Percentiles rank a stretch among this genome's conserved stretches.
phyloP scores from a whole-genome alignment of 2,329 filamentous ascomycete species.

The Exserohilum turcica region DNA sequence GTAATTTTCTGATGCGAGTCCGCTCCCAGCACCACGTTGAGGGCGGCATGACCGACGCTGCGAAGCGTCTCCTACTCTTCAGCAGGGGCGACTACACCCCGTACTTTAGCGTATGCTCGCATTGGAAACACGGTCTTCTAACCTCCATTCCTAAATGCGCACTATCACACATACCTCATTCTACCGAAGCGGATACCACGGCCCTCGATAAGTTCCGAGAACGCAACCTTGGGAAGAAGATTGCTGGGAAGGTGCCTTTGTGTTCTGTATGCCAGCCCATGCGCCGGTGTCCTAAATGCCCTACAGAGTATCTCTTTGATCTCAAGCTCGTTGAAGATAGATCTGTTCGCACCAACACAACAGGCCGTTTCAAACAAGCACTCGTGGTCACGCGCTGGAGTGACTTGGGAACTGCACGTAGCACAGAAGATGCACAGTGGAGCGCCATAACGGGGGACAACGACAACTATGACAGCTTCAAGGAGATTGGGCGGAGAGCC shows the following conservation, averaged over 20 bases:
- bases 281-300: slow-evolving; percentile 65
- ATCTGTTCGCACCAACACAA: slow-evolving; percentile 44
- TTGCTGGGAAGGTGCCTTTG: slow-evolving; percentile 55
- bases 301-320: slow-evolving; percentile 66
- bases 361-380: slow-evolving; percentile 61
- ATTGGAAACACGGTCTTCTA: slow-evolving; percentile 66
- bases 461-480: slow-evolving; percentile 60
- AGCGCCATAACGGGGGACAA: slow-evolving; percentile 55
- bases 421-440: slow-evolving; percentile 57
- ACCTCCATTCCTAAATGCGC: slow-evolving; percentile 67
- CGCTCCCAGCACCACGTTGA: slow-evolving; percentile 59
- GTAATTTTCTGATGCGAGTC: slow-evolving; percentile 63
- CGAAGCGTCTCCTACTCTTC: slow-evolving; percentile 62
- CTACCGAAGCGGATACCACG: slow-evolving; percentile 42
- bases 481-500: slow-evolving; percentile 58
- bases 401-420: slow-evolving; percentile 60
- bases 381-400: slow-evolving; percentile 67
- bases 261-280: slow-evolving; percentile 64
- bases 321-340: slow-evolving; percentile 64
- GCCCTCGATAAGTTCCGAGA: slow-evolving; percentile 50
- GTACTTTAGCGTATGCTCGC: slow-evolving; percentile 66
- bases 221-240: slow-evolving; percentile 33
- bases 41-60: slow-evolving; percentile 56
- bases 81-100: slow-evolving; percentile 65
- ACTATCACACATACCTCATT: slow-evolving; percentile 60